Evolutionary conservation across 2,329 filamentous ascomycete genomes (phyloP), one percentile per base, ranked within the genome.

Genomic region (Sarocladium strictum): DNA sequence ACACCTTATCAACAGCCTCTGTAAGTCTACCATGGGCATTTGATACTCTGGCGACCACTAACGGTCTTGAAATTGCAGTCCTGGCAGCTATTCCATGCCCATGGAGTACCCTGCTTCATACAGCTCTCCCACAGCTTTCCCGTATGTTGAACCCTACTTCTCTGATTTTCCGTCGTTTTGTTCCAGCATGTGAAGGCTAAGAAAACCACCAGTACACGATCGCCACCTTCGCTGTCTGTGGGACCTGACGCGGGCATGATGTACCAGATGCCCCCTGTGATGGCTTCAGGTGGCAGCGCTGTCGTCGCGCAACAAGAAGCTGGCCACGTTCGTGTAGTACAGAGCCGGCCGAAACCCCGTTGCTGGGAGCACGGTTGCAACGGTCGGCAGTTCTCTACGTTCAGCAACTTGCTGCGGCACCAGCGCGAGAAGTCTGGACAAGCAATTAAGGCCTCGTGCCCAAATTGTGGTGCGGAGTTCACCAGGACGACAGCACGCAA

Each of bases 331-430:
- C 79, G 88, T 56, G 83, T 91, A 15, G 78, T 91, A 17, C 86
- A 88, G 67, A 85, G 84, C 62, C 81, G 89, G 60, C 90, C 90
- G n/a, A 96, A 96, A 72, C 91, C 92, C 45, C 90, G 96, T 67
- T 97, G 93, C 71, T 97, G 90, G 89, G 93, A 97, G 58, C 93
- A 97, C 65, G 93, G 92, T 11, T 97, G 93, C 76, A 96, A 97
- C 64, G 93, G 93, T 19, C 85, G 92, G 27, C 89, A 96, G 65
- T 97, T 97, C 66, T 96, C 90, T 17, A 97, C 93, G 3, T 97
- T 97, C 67, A 96, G 91, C 80, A 97, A 97, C 67, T 80, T 97
- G 3, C 76, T 97, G 35, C 81, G 93, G 58, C 93, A 97, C 68
- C 92, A 97, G 70, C 83, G 93, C 41, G 93, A 97, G 71, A 97